Base-by-base conservation (phyloP, 768 basidiomycete genomes). In the Russula lepida region DNA sequence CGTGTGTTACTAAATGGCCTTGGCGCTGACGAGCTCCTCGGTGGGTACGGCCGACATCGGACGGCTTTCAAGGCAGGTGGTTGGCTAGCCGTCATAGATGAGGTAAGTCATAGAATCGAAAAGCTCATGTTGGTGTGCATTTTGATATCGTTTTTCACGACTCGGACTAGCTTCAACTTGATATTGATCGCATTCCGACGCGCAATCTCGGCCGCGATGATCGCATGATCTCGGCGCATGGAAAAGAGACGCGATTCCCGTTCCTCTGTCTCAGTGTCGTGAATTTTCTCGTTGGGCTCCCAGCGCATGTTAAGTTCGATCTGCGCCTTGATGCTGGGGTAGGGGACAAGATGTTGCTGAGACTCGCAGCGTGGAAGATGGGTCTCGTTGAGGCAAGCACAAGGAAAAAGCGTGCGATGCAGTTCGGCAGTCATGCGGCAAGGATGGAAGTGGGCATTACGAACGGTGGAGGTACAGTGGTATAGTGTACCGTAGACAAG, bases 151-250 rank as follows among this genome's bases (percentile, higher is more conserved):
- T 23, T 4, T 23, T 37, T 15, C 25, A 35, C 23, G n/a, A 37
- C 33, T n/a, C n/a, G n/a, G 50, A 46, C 58, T 68, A 98, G 92
- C 81, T 98, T 21, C 93, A 98, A 71, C 79, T 92, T 56, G 91
- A 98, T 67, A 80, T 97, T 33, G 84, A 87, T 69, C 86, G 92
- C 23, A 86, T 98, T 63, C 92, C 94, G 1, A 82, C 78, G 4
- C 81, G 97, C 50, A 99, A 99, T 70, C 76, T 98, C 13, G 95
- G 95, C 15, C 79, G 97, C 63, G 95, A 99, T 72, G 97, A 99
- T 72, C 87, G 97, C 13, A 81, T 98, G 55, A 84, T 95, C 61
- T 94, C 95, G 3, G 86, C 85, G 0, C 86, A 92, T 66, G 93
- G 92, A 3, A 92, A 95, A 71, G 97, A 99, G 72, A 86, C 88